These are phyloP conservation scores for Globisporangium acanthophoron DNA, from an alignment of 352 stramenopile genomes.

Conservation along the genomic window DNA sequence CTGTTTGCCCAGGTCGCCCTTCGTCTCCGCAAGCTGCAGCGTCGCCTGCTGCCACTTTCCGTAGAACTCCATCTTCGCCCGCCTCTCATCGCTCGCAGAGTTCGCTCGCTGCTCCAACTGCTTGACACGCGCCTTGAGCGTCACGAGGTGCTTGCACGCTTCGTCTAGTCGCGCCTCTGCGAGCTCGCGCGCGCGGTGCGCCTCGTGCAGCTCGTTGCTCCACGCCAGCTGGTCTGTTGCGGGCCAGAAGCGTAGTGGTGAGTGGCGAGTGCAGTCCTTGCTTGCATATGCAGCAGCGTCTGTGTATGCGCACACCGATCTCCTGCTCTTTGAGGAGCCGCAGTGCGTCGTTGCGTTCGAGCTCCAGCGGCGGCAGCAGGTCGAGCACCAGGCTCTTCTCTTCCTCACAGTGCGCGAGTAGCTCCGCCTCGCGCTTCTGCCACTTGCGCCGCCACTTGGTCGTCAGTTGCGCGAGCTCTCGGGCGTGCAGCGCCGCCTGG, in stretches of 20 bases:
- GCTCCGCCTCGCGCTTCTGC: slow-evolving; percentile 17
- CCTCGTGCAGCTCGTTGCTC: slow-evolving; percentile 10
- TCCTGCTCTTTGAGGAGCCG: slow-evolving; percentile 25
- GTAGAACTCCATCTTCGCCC: slow-evolving; percentile 11
- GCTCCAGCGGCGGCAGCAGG: slow-evolving; percentile 28
- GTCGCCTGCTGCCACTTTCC: slow-evolving; percentile 22
- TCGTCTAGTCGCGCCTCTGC: slow-evolving; percentile 23
- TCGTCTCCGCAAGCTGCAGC: slow-evolving; percentile 21
- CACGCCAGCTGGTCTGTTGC: slow-evolving; percentile 9
- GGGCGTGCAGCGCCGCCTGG: slow-evolving; percentile 15
- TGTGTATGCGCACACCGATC: not conserved
- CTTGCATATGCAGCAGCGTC: not conserved
- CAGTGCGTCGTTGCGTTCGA: slow-evolving; percentile 27
- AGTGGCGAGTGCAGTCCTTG: not conserved
- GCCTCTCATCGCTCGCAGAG: slow-evolving; percentile 8
- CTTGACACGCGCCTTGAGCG: slow-evolving; percentile 27
- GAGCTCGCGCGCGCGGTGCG: slow-evolving; percentile 7
- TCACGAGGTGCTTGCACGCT: slow-evolving; percentile 38
- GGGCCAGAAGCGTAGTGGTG: not conserved
- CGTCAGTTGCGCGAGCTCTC: slow-evolving; percentile 21
- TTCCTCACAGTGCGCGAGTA: slow-evolving; percentile 14
- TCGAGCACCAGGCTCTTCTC: slow-evolving; percentile 25
- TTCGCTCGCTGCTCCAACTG: slow-evolving; percentile 20
- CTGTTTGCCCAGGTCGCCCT: slow-evolving; percentile 17
- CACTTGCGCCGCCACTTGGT: slow-evolving; percentile 22